phyloP scores from a whole-genome alignment of 1,284 basidiomycete genomes.

The Pseudozyma flocculosa region DNA sequence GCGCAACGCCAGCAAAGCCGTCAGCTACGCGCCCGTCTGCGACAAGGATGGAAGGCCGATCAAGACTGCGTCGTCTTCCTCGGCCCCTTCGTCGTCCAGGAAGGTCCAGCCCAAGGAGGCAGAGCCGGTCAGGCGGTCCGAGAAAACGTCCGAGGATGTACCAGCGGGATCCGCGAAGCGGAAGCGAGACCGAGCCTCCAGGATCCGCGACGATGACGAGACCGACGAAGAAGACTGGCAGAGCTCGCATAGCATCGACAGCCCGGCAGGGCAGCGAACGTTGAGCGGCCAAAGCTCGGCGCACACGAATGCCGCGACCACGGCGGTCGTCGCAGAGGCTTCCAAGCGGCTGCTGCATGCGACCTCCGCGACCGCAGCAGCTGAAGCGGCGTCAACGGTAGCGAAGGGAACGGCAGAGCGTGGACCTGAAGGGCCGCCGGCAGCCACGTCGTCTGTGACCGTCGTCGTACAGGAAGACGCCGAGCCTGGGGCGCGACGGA shows the following conservation, averaged over 20 bases:
- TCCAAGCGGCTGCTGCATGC: too few relatives aligned
- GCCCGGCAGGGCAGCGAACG: neutral
- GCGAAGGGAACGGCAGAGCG: too few relatives aligned
- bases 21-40: conserved; percentile 23
- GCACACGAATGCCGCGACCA: too few relatives aligned
- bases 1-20: conserved; percentile 11
- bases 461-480: neutral
- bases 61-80: neutral
- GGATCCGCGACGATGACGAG: neutral
- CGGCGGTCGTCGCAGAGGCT: too few relatives aligned
- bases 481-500: neutral
- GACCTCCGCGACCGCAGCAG: too few relatives aligned
- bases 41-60: conserved; percentile 23
- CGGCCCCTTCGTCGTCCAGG: conserved; percentile 3
- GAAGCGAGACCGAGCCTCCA: neutral
- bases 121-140: too few relatives aligned
- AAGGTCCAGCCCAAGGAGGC: neutral
- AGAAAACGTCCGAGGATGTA: too few relatives aligned
- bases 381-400: too few relatives aligned
- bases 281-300: neutral
- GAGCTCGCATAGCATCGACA: neutral
- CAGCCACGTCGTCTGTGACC: neutral
- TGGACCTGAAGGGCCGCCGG: neutral
- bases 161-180: neutral
- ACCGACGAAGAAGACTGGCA: neutral